Evolutionary conservation across 176 grass and related monocot genomes (phyloP), one percentile per base, ranked within the genome.

Genomic region (Musa itinerans): DNA sequence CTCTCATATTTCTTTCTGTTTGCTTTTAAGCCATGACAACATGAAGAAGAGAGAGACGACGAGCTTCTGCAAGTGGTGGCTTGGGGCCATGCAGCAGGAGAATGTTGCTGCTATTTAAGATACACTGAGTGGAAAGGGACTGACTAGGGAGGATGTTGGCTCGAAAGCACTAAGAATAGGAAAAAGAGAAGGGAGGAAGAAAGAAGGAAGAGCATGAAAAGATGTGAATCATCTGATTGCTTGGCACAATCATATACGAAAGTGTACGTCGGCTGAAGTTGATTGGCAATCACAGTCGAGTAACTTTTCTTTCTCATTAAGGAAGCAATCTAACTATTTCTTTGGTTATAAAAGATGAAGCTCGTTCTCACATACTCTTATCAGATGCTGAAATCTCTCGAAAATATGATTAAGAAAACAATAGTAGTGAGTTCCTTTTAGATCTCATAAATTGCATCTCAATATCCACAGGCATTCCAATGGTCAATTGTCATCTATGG

Each of bases 91-190:
- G 57, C 57, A 53, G 19, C 50, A 72, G 50, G 50, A 1, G 16
- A 72, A 72, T 53, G 20, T 53, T 53, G 49, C 50, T 53, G 48
- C 21, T 51, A 10, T 52, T 52, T 52, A 52, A 53, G 50, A 11
- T 51, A n/a, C 50, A 12, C 69, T 54, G 50, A 17, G 49, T 19
- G 23, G 69, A 72, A 72, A 72, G 69, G 52, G 69, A 72, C 69
- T 72, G 23, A 72, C 69, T 72, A 72, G n/a, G 51, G 50, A 72
- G 50, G 50, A 72, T 53, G 69, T 72, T 72, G 69, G 50, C 12
- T 51, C 11, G 14, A 72, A 53, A 50, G 50, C 52, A 23, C 20
- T 5, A 72, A 24, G 9, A 27, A 10, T 29, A 67, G 22, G 25
- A 15, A 13, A 29, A 10, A 12, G 34, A 68, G 11, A 8, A 20